These are phyloP conservation scores for Russula brevipes DNA, from an alignment of 768 basidiomycete genomes.

Conservation along the genomic window DNA sequence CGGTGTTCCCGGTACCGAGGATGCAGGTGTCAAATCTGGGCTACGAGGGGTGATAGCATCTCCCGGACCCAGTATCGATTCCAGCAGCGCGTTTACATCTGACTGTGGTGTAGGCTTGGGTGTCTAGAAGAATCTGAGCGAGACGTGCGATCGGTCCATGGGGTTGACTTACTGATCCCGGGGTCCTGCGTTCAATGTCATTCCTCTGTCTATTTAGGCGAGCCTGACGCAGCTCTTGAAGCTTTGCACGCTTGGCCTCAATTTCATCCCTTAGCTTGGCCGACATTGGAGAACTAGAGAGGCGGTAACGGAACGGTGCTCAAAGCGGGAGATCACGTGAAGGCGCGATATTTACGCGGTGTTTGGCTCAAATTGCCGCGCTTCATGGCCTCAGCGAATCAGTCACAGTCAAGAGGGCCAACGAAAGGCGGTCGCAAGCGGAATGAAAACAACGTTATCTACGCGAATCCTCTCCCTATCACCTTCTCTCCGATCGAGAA, in stretches of 20 bases:
- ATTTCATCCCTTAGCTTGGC: constrained; percentile 80
- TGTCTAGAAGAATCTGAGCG: constrained; percentile 27
- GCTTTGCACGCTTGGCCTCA: constrained; percentile 83
- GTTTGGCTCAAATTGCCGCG: constrained; percentile 18
- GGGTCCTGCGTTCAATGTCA: constrained; percentile 41
- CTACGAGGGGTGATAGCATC: constrained; percentile 47
- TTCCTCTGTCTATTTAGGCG: constrained; percentile 63
- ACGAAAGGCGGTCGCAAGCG: constrained; percentile 51
- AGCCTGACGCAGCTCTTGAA: constrained; percentile 76
- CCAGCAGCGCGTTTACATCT: constrained; percentile 71
- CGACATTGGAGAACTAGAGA: constrained; percentile 38
- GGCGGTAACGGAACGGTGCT: too few relatives aligned
- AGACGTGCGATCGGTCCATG: constrained; percentile 33
- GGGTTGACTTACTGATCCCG: constrained; percentile 35
- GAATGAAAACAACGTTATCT: constrained; percentile 61
- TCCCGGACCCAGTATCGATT: constrained; percentile 47
- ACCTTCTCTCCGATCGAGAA: constrained; percentile 43
- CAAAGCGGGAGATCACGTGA: neutral
- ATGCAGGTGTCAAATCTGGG: constrained; percentile 61
- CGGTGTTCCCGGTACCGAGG: constrained; percentile 71
- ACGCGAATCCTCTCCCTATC: constrained; percentile 66
- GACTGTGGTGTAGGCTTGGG: constrained; percentile 37
- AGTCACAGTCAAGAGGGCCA: constrained; percentile 13
- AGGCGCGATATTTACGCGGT: constrained; percentile 24
- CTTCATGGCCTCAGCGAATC: constrained; percentile 38